A percentile compares a stretch with the other conserved stretches of the same genome.
Conservation (phyloP, 2,329 filamentous ascomycete genomes). For the Cryphonectria naterciae region DNA sequence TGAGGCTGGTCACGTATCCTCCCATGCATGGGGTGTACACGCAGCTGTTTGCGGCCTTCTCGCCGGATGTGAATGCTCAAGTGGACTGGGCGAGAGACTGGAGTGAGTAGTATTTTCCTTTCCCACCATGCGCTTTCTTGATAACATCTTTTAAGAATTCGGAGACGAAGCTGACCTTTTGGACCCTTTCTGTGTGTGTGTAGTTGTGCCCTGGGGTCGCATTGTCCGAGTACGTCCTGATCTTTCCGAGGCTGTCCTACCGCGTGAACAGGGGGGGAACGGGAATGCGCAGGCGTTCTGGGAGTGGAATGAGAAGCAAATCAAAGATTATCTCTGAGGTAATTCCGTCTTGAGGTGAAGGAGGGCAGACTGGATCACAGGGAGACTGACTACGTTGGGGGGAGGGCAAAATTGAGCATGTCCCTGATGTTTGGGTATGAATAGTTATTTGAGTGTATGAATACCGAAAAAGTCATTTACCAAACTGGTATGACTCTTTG, state of each 20-base stretch:
- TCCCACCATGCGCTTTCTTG: background rate
- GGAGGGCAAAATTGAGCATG: background rate
- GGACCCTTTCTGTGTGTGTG: background rate
- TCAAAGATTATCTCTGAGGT: constrained; percentile 32
- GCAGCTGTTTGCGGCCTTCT: constrained; percentile 16
- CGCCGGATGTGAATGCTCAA: constrained; percentile 10
- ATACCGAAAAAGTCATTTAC: too few species aligned
- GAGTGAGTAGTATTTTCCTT: background rate
- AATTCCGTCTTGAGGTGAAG: too few species aligned
- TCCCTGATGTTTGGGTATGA: too few species aligned
- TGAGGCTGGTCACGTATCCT: background rate
- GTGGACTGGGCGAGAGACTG: constrained; percentile 7
- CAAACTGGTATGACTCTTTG: too few species aligned
- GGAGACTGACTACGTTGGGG: too few species aligned
- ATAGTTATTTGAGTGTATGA: too few species aligned
- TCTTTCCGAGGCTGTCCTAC: constrained; percentile 32
- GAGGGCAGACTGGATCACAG: too few species aligned
- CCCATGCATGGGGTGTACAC: constrained; percentile 17
- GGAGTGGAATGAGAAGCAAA: constrained; percentile 46
- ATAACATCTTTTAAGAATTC: background rate
- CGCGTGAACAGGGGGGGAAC: constrained; percentile 43
- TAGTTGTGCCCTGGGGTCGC: constrained; percentile 45
- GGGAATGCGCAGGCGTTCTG: constrained; percentile 43
- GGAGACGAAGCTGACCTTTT: background rate
- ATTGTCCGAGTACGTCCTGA: constrained; percentile 38